These are phyloP conservation scores for Ormosia emarginata DNA, from an alignment of 306 rosid species.

Conservation along the genomic window DNA sequence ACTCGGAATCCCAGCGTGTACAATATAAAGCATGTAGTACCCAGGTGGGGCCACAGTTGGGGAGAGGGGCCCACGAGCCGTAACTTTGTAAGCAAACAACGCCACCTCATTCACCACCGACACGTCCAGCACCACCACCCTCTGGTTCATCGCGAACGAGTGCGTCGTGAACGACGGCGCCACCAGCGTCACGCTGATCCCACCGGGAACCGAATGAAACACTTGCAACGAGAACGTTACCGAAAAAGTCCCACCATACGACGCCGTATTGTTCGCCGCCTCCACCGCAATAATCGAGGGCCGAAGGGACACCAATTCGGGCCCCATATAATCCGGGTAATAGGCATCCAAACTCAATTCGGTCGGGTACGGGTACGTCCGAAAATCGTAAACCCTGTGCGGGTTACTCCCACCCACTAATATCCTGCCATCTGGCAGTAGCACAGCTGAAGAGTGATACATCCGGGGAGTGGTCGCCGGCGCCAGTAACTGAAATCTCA, in stretches of 20 bases:
- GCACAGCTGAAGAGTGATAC: slow-evolving; percentile 72
- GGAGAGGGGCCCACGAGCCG: slow-evolving; percentile 43
- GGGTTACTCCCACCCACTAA: slow-evolving; percentile 91
- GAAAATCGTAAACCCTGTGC: slow-evolving; percentile 51
- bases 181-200: slow-evolving; percentile 30
- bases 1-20: slow-evolving; percentile 68
- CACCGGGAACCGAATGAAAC: background rate
- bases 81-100: slow-evolving; percentile 28
- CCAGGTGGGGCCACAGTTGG: slow-evolving; percentile 73
- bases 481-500: slow-evolving; percentile 37
- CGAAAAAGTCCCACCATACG: slow-evolving; percentile 35
- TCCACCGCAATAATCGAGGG: slow-evolving; percentile 52
- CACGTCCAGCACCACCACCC: slow-evolving; percentile 44
- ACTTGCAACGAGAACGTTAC: slow-evolving; percentile 36
- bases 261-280: slow-evolving; percentile 2
- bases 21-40: slow-evolving; percentile 54
- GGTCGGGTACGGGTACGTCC: slow-evolving; percentile 43
- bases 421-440: slow-evolving; percentile 61
- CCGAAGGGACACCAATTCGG: background rate
- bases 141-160: slow-evolving; percentile 67
- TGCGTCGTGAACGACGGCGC: slow-evolving; percentile 79
- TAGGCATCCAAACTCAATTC: slow-evolving; percentile 66
- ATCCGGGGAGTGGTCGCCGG: slow-evolving; percentile 46
- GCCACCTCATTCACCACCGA: slow-evolving; percentile 16
- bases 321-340: slow-evolving; percentile 52